Conservation (phyloP, 2,329 filamentous ascomycete species). For the Phyllosticta citriasiana region DNA sequence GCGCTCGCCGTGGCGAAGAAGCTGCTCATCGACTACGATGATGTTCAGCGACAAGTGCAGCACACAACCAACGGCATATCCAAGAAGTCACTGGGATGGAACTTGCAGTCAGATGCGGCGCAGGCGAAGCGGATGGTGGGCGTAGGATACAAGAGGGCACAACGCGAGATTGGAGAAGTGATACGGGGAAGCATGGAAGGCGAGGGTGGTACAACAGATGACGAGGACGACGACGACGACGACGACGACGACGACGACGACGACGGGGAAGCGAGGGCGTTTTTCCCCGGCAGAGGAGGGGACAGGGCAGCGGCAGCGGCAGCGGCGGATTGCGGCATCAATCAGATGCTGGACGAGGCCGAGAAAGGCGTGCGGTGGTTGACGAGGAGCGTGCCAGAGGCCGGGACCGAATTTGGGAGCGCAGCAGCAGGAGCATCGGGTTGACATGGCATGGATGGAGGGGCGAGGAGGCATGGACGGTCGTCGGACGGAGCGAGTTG, state of each 20-base stretch:
- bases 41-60: neutral
- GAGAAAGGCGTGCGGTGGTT: conserved; percentile 25
- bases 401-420: neutral
- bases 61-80: neutral
- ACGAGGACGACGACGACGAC: neutral
- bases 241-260: too few species aligned
- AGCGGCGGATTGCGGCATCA: neutral
- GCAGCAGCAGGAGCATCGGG: neutral
- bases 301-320: neutral
- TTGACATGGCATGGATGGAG: neutral
- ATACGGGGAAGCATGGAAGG: conserved; percentile 10
- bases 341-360: conserved; percentile 18
- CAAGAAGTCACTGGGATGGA: neutral
- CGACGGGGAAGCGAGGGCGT: neutral
- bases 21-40: neutral
- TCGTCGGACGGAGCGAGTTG: neutral
- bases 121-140: conserved; percentile 17
- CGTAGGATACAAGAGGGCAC: conserved; percentile 20
- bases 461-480: neutral
- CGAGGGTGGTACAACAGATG: neutral
- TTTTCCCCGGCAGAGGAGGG: neutral
- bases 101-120: conserved; percentile 19
- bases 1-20: neutral
- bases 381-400: conserved; percentile 21
- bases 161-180: conserved; percentile 21